Evolutionary conservation across 2,329 filamentous ascomycete genomes (phyloP), one percentile per base, ranked within the genome.

Genomic region (Rugonectria rugulosa): DNA sequence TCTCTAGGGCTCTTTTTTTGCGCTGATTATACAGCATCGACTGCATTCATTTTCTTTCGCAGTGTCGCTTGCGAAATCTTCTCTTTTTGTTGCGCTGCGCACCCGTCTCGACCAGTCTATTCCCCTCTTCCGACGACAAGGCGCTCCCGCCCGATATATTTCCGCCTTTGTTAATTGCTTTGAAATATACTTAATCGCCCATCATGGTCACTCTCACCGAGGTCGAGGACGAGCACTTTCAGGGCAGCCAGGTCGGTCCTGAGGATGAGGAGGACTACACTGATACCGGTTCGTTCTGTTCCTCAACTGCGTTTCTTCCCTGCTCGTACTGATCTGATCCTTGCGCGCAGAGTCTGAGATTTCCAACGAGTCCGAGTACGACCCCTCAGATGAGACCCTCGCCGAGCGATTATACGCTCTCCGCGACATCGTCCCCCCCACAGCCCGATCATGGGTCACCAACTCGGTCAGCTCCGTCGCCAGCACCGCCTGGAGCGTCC

Each of bases 201-300:
- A 88, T 76, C 69, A 97, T 98, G 94, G 94, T 98, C 77, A 92
- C 94, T 79, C 91, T 98, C 73, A 91, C 92, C 73, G 94, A 98
- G 82, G 94, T 98, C 72, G 89, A 96, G 74, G 94, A 98, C 75
- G 93, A 97, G 84, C 91, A 96, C 78, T 96, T 97, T 82, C 83
- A 89, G 78, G 81, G 85, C 75, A 79, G 82, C 65, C 88, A 89
- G 70, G 78, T 87, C 60, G 81, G 85, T 54, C 85, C 88, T 57
- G 88, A 92, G 66, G 89, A 96, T 68, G 91, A 93, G 72, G 93
- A 93, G 72, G 94, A 96, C 80, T 96, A 90, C 81, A 95, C 90
- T 65, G 94, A 97, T 75, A 94, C 91, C 61, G 94, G 94, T 97
- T 85, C 65, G 81, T 75, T n/a, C 51, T 41, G 38, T 43, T 43